These are phyloP conservation scores for Hevea brasiliensis DNA, from an alignment of 345 rosid genomes.

Conservation along the genomic window DNA sequence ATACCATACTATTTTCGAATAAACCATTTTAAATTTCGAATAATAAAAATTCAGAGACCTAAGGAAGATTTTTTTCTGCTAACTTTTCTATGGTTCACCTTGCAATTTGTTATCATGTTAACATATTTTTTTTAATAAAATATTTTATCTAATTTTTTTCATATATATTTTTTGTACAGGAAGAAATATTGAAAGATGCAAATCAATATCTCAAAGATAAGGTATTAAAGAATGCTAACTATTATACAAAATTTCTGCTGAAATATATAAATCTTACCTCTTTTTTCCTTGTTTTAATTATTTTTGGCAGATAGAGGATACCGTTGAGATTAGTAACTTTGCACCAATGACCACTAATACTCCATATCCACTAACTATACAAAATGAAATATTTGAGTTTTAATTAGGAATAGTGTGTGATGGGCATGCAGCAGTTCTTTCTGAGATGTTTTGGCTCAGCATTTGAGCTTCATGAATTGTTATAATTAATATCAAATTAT, in stretches of 20 bases:
- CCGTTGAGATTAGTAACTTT: conserved; percentile 41
- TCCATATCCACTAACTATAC: conserved; percentile 64
- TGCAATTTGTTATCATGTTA: neutral
- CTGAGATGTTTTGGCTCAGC: too few relatives aligned
- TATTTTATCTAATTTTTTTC: neutral
- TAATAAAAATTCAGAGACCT: too few relatives aligned
- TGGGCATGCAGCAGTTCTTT: too few relatives aligned
- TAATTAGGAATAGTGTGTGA: conserved; percentile 23
- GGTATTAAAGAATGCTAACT: conserved; percentile 35
- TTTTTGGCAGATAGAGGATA: conserved; percentile 60
- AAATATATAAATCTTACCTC: neutral
- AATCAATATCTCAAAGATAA: conserved; percentile 71
- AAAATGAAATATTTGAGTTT: conserved; percentile 57
- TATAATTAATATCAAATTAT: too few relatives aligned
- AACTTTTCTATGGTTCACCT: neutral
- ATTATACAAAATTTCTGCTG: too few relatives aligned
- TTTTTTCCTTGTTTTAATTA: neutral
- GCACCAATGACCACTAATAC: conserved; percentile 38
- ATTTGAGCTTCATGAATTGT: too few relatives aligned
- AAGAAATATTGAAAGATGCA: conserved; percentile 67
- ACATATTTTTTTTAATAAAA: too few relatives aligned
- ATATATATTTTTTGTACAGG: conserved; percentile 49
- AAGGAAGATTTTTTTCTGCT: too few relatives aligned
- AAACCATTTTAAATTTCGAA: too few relatives aligned
- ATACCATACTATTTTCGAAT: too few relatives aligned